Conservation (phyloP, 164 flowering plant species). For the Santalum album region DNA sequence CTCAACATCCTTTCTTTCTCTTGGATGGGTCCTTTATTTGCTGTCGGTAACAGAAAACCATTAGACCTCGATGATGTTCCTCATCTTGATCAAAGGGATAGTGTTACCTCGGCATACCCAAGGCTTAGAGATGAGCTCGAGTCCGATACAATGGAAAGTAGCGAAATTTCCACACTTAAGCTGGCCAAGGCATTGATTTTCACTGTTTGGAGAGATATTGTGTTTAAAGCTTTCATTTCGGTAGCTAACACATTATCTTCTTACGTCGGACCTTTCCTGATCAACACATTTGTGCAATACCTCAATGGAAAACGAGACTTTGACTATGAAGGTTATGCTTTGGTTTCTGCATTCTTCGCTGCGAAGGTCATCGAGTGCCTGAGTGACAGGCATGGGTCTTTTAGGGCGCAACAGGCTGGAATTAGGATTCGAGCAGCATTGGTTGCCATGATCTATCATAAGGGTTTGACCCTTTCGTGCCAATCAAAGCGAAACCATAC, state of each 20-base stretch:
- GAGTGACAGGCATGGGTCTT: constrained; percentile 50
- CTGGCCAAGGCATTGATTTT: constrained; percentile 39
- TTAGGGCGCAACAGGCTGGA: constrained; percentile 42
- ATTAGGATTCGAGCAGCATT: constrained; percentile 37
- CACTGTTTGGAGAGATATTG: constrained; percentile 33
- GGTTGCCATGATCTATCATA: constrained; percentile 42
- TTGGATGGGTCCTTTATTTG: constrained; percentile 52
- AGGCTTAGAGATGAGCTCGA: constrained; percentile 34
- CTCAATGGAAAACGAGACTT: constrained; percentile 35
- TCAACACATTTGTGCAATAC: constrained; percentile 57
- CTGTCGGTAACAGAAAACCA: constrained; percentile 40
- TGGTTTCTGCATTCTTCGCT: constrained; percentile 42
- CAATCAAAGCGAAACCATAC: constrained; percentile 51
- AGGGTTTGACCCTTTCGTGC: constrained; percentile 55
- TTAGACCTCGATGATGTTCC: constrained; percentile 70
- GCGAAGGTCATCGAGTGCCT: constrained; percentile 65
- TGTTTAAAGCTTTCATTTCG: constrained; percentile 30
- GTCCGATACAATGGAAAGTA: constrained; percentile 15
- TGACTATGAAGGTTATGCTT: constrained; percentile 38
- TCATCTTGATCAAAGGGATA: constrained; percentile 37
- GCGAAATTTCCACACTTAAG: constrained; percentile 29
- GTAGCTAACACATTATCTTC: constrained; percentile 33
- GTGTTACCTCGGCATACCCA: constrained; percentile 33
- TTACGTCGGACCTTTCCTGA: constrained; percentile 74
- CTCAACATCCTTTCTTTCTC: constrained; percentile 47